Percentiles rank a stretch among this genome's conserved stretches.
These are phyloP conservation scores for Vitis cinerea DNA, from an alignment of 164 flowering plant genomes.

Conservation along the genomic window DNA sequence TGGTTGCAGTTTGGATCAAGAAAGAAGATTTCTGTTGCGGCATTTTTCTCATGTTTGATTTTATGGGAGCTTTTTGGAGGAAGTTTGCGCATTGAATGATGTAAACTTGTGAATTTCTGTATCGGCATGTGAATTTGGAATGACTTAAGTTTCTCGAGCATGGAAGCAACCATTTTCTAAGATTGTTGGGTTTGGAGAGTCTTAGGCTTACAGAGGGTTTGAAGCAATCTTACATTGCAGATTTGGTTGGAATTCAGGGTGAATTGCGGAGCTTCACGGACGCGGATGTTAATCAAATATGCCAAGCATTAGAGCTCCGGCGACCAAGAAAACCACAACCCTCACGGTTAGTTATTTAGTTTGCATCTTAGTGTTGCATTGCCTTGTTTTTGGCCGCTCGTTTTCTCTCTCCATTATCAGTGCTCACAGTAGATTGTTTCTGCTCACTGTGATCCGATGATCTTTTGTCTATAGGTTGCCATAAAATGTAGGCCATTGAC, in stretches of 20 bases:
- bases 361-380: neutral
- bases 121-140: no score
- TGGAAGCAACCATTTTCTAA: no score
- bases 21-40: neutral
- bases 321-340: slow-evolving; percentile 62
- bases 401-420: neutral
- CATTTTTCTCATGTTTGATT: neutral
- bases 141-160: no score
- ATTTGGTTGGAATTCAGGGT: neutral
- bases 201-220: no score
- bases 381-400: neutral
- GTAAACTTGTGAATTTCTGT: no score
- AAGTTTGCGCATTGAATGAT: no score
- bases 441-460: neutral
- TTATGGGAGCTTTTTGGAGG: no score
- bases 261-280: slow-evolving; percentile 8
- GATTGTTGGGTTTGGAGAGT: no score
- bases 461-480: slow-evolving; percentile 54
- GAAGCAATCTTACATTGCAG: no score
- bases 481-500: slow-evolving; percentile 81
- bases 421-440: neutral
- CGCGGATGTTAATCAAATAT: slow-evolving; percentile 37
- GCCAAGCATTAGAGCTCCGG: slow-evolving; percentile 80
- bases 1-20: neutral
- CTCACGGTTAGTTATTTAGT: slow-evolving; percentile 50